Evolutionary conservation across 768 basidiomycete species (phyloP), one percentile per base, ranked within the genome.

Genomic region (Pleurotus cornucopiae): DNA sequence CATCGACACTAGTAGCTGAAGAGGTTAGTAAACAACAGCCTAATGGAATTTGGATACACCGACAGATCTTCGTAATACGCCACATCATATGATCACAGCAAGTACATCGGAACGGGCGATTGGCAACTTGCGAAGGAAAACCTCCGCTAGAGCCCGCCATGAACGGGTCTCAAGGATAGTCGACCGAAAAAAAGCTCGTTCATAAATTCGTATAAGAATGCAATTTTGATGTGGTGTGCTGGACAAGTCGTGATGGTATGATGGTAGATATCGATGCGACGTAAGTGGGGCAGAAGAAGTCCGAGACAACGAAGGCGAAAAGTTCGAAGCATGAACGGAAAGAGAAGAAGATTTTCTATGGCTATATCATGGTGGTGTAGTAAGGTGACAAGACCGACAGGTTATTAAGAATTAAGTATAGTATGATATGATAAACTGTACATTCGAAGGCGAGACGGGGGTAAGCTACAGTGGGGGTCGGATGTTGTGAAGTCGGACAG

Each of bases 401-500:
- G 41, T 11, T 18, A 53, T 41, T 53, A 53, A 14, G 51, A 25
- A 53, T 53, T 53, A 53, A 41, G 11, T 53, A 53, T 34, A 23
- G 49, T 51, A 51, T 37, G 3, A 49, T 16, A 41, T 53, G 21
- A 13, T 16, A 5, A 41, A 38, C 2, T 20, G 14, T 53, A 53
- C 51, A 53, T 39, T 53, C 51, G 11, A 41, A 39, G 30, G 23
- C 5, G 23, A 25, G 20, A 41, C 11, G 39, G 51, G n/a, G 51
- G 23, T 53, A 53, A 53, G 51, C 51, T 53, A 53, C 51, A 53
- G 39, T 53, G 14, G 51, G 39, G 51, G 39, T 53, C 23, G 16
- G 21, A 38, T 44, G 51, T 18, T 39, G 51, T 21, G 7, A 53
- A 41, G 39, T 16, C 41, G 34, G 16, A 38, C 21, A 23, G 21